Percentiles rank a stretch among this genome's conserved stretches.
Conservation (phyloP, 257 asterid genomes). For the Eustoma russellianum region DNA sequence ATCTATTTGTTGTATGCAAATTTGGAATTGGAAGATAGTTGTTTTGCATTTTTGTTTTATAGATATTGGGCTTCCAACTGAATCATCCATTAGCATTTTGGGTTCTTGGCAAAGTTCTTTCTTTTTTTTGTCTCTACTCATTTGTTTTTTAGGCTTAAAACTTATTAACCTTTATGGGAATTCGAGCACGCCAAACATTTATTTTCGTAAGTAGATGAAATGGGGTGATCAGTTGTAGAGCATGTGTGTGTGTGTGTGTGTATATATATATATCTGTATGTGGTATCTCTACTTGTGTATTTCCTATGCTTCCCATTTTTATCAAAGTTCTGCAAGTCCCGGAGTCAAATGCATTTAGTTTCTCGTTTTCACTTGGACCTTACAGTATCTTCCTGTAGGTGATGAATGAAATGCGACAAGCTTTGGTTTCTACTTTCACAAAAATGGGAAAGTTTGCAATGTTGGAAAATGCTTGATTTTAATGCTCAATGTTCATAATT, state of each 20-base stretch:
- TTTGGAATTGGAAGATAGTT: conserved; percentile 13
- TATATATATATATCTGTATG: conserved; percentile 3
- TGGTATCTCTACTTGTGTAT: background rate
- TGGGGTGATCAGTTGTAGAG: background rate
- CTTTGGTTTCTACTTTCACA: conserved; percentile 17
- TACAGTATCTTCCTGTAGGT: conserved; percentile 33
- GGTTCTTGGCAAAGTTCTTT: conserved; percentile 25
- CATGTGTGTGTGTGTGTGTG: conserved; percentile 1
- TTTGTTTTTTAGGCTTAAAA: conserved; percentile 1
- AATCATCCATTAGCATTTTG: conserved; percentile 33
- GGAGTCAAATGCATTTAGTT: conserved; percentile 28
- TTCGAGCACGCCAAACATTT: background rate
- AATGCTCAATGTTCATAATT: conserved; percentile 18
- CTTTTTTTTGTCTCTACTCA: conserved; percentile 38
- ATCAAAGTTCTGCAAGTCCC: conserved; percentile 24
- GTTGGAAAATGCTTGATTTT: conserved; percentile 33
- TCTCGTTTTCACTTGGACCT: conserved; percentile 14
- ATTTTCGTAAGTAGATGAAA: background rate
- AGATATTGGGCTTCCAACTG: conserved; percentile 39
- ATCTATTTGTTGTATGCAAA: conserved; percentile 22
- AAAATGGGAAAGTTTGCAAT: conserved; percentile 26
- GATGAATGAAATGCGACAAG: conserved; percentile 26
- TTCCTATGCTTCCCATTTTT: conserved; percentile 11
- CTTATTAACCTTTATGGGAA: background rate
- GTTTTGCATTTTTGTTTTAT: conserved; percentile 23